Percentiles rank a stretch among this genome's conserved stretches.
phyloP scores from a whole-genome alignment of 2,329 filamentous ascomycete genomes.

The Purpureocillium takamizusanense region DNA sequence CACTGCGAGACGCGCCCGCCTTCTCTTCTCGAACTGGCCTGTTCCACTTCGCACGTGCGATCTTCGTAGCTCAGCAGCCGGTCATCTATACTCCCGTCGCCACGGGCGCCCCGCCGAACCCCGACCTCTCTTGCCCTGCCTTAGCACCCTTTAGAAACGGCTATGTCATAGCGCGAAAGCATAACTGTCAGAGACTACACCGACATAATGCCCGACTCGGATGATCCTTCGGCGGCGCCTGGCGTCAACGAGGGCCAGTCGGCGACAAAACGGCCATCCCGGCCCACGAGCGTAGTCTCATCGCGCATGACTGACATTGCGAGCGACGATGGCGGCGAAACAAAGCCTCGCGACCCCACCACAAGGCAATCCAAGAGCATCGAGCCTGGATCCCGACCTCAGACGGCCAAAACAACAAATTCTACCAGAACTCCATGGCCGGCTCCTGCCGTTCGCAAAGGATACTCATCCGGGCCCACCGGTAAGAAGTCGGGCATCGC shows the following conservation, averaged over 20 bases:
- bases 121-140: neutral
- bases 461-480: conserved; percentile 29
- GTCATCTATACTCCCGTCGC: too few species aligned
- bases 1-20: too few species aligned
- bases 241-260: conserved; percentile 28
- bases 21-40: too few species aligned
- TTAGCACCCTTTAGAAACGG: neutral
- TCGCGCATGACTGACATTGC: conserved; percentile 61
- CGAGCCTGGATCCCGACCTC: conserved; percentile 41
- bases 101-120: too few species aligned
- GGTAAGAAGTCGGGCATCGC: conserved; percentile 34
- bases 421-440: conserved; percentile 36
- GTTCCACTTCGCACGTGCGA: too few species aligned
- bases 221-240: conserved; percentile 25
- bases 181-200: neutral
- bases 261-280: conserved; percentile 30
- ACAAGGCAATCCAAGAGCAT: conserved; percentile 25
- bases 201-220: conserved; percentile 26
- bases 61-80: too few species aligned
- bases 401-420: conserved; percentile 41
- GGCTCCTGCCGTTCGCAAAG: conserved; percentile 49
- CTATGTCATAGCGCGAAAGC: conserved; percentile 11
- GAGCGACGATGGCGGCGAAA: conserved; percentile 44
- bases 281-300: conserved; percentile 58
- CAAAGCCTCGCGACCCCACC: conserved; percentile 18